Evolutionary conservation across 371 early-diverging fungal species (phyloP).

Genomic region (Mortierella sp.): DNA sequence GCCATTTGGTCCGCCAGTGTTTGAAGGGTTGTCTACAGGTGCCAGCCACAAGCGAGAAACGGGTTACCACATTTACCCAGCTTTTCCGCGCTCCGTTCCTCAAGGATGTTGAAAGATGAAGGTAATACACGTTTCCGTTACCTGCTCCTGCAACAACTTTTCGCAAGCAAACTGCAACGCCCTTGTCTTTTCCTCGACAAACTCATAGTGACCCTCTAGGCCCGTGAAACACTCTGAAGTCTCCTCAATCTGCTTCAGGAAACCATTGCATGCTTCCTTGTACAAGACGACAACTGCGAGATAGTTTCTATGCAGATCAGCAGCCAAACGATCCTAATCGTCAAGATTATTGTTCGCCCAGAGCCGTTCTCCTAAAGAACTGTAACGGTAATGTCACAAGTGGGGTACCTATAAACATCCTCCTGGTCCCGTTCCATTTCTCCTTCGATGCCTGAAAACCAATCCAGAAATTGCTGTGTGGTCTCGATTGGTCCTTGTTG

Average conservation of each 20-base stretch:
- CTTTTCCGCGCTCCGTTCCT: too few relatives aligned
- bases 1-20: conserved; percentile 71
- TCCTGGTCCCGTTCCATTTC: conserved; percentile 88
- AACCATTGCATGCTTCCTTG: conserved; percentile 63
- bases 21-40: conserved; percentile 65
- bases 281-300: conserved; percentile 61
- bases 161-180: conserved; percentile 84
- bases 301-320: conserved; percentile 57
- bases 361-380: too few relatives aligned
- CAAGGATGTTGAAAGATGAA: too few relatives aligned
- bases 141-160: conserved; percentile 76
- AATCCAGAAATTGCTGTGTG: conserved; percentile 88
- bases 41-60: neutral
- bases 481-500: conserved; percentile 75
- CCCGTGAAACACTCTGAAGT: conserved; percentile 65
- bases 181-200: conserved; percentile 79
- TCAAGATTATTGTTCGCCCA: too few relatives aligned
- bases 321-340: too few relatives aligned
- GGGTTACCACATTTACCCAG: too few relatives aligned
- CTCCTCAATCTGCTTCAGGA: conserved; percentile 66
- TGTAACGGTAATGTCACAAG: neutral
- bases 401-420: conserved; percentile 75
- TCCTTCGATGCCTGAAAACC: conserved; percentile 84
- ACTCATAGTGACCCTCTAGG: conserved; percentile 74
- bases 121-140: conserved; percentile 9